A percentile compares a stretch with the other conserved stretches of the same genome.
Conservation (phyloP, 192 early-diverging fungal genomes). For the Linnemannia zychae region DNA sequence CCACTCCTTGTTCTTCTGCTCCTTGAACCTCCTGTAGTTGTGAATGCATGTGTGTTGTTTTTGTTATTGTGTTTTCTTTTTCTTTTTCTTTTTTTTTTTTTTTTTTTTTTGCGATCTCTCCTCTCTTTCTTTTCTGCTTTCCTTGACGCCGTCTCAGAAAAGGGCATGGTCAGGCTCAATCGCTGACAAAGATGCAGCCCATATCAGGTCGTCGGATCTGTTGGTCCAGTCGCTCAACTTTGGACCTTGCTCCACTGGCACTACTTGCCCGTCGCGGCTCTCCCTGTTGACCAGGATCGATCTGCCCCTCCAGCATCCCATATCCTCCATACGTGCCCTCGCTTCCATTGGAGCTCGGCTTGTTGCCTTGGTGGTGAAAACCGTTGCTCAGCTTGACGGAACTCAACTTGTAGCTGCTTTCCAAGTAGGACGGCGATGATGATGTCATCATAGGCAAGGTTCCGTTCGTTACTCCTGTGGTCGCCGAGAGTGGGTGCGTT, state of each 20-base stretch:
- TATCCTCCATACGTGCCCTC: conserved; percentile 25
- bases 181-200: conserved; percentile 46
- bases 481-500: not conserved
- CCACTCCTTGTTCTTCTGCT: no score
- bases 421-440: not conserved
- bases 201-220: conserved; percentile 44
- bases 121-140: no score
- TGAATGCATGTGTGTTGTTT: no score
- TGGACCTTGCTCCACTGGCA: conserved; percentile 7
- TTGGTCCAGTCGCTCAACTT: conserved; percentile 39
- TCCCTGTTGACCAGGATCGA: conserved; percentile 35
- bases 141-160: not conserved
- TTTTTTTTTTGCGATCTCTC: no score
- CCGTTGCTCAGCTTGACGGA: not conserved
- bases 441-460: not conserved
- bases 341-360: conserved; percentile 30
- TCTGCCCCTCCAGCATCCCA: conserved; percentile 43
- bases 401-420: not conserved
- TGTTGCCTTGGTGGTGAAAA: not conserved
- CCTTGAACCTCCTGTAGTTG: no score
- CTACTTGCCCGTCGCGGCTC: conserved; percentile 11
- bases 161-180: not conserved
- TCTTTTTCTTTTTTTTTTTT: no score
- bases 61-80: no score
- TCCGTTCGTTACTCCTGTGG: not conserved